Conservation (phyloP, 1,139 yeast species). For the Suhomyces maxii region DNA sequence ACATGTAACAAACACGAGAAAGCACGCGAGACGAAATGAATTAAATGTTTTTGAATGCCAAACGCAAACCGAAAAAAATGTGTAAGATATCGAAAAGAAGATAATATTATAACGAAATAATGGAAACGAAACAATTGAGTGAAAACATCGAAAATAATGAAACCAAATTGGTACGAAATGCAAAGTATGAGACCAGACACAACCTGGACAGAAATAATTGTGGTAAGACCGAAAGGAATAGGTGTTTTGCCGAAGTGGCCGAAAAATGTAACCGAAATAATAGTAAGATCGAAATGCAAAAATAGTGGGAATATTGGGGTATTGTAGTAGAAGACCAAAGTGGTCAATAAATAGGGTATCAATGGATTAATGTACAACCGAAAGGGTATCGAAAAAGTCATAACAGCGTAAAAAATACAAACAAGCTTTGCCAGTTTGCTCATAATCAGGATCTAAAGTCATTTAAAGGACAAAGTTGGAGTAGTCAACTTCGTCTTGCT, state of each 20-base stretch:
- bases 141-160: neutral
- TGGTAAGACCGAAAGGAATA: too few relatives aligned
- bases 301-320: neutral
- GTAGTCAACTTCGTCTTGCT: slow-evolving; percentile 22
- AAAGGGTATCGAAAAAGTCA: slow-evolving; percentile 5
- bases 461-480: neutral
- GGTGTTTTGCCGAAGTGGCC: neutral
- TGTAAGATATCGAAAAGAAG: neutral
- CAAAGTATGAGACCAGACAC: neutral
- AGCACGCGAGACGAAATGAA: neutral
- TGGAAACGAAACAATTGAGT: neutral
- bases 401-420: slow-evolving; percentile 4
- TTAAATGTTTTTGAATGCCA: neutral
- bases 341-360: slow-evolving; percentile 5
- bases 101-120: neutral
- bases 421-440: neutral
- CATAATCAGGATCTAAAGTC: neutral
- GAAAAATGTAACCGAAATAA: neutral
- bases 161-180: slow-evolving; percentile 2
- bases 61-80: neutral
- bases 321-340: neutral
- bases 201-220: neutral
- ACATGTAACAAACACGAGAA: neutral
- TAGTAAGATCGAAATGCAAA: neutral
- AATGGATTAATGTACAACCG: slow-evolving; percentile 12